Conservation (phyloP, 768 basidiomycete species). For the Steccherinum ochraceum region DNA sequence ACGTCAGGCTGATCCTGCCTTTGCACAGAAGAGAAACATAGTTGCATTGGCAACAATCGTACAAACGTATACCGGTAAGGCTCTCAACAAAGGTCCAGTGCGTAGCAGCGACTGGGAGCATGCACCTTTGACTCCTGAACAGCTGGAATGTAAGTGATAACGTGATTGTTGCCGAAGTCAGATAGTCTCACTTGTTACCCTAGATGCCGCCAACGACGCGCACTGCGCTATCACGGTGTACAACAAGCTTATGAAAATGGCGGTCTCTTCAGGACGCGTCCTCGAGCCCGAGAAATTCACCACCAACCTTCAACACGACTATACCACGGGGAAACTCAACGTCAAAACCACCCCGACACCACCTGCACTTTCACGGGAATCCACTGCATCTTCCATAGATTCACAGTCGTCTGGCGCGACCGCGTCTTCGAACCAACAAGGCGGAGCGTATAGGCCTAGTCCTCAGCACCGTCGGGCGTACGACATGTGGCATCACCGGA, state of each 20-base stretch:
- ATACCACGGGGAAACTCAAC: neutral
- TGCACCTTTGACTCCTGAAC: slow-evolving; percentile 26
- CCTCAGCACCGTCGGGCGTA: slow-evolving; percentile 39
- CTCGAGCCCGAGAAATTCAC: slow-evolving; percentile 20
- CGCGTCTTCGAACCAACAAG: neutral
- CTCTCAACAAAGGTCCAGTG: slow-evolving; percentile 38
- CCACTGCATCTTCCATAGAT: neutral
- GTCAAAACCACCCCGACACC: neutral
- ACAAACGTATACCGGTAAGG: slow-evolving; percentile 31
- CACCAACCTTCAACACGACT: slow-evolving; percentile 19
- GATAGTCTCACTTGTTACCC: neutral
- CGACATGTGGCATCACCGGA: slow-evolving; percentile 33
- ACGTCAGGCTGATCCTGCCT: slow-evolving; percentile 30
- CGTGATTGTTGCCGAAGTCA: neutral
- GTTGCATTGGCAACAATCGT: slow-evolving; percentile 40
- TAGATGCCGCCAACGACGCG: slow-evolving; percentile 49
- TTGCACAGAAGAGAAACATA: slow-evolving; percentile 28
- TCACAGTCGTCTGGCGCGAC: neutral
- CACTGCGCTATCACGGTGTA: slow-evolving; percentile 41
- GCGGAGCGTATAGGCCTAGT: slow-evolving; percentile 14
- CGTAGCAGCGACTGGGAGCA: slow-evolving; percentile 43
- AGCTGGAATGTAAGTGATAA: slow-evolving; percentile 31
- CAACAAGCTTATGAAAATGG: slow-evolving; percentile 28
- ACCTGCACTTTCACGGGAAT: neutral
- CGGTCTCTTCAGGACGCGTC: slow-evolving; percentile 14